A percentile compares a stretch with the other conserved stretches of the same genome.
phyloP scores from a whole-genome alignment of 495 filamentous ascomycete genomes.

The Neurospora sp. region DNA sequence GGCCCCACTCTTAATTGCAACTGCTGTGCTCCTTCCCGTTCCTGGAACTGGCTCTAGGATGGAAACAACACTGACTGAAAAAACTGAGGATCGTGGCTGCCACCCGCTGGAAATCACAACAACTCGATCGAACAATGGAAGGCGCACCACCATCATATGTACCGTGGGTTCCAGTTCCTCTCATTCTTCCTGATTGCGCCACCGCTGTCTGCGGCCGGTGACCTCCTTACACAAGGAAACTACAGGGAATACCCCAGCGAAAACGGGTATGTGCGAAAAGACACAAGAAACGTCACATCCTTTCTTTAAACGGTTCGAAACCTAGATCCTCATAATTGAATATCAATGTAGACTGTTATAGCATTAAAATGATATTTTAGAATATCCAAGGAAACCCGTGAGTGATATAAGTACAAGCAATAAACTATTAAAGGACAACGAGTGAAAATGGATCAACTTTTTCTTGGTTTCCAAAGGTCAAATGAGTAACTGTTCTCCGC shows the following conservation, averaged over 20 bases:
- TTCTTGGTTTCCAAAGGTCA: background rate
- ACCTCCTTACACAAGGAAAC: background rate
- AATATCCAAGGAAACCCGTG: background rate
- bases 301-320: background rate
- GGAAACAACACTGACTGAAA: background rate
- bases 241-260: background rate
- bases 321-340: background rate
- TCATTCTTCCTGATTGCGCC: background rate
- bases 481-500: background rate
- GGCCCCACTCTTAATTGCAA: background rate
- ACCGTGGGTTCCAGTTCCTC: background rate
- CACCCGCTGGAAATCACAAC: background rate
- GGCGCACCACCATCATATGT: background rate
- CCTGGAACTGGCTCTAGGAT: background rate
- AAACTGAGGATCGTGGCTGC: background rate
- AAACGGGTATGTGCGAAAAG: background rate
- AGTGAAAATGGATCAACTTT: background rate
- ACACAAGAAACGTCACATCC: background rate
- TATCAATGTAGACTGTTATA: background rate
- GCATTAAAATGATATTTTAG: background rate
- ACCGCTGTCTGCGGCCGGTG: background rate
- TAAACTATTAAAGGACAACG: background rate
- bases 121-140: background rate
- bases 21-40: background rate
- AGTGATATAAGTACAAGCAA: background rate